Conservation (phyloP, 176 grass and related monocot species). For the Panicum miliaceum region DNA sequence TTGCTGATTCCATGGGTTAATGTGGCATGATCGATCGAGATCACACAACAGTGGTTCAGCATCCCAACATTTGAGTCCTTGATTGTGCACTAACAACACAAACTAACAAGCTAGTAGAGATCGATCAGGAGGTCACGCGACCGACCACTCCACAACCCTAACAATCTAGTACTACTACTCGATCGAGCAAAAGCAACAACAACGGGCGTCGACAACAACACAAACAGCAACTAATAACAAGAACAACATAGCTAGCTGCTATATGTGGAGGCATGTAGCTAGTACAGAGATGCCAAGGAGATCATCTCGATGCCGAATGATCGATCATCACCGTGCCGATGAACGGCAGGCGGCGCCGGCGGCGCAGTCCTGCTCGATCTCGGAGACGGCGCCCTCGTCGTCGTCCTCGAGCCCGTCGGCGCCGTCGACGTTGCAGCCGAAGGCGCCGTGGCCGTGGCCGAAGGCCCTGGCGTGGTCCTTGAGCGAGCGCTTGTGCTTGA, state of each 20-base stretch:
- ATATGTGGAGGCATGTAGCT: background rate
- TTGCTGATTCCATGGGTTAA: conserved; percentile 26
- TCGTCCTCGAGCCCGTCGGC: conserved; percentile 63
- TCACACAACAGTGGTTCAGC: background rate
- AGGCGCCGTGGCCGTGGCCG: conserved; percentile 79
- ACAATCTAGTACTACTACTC: background rate
- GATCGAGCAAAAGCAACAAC: conserved; percentile 22
- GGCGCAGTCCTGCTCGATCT: conserved; percentile 72
- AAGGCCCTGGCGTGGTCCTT: conserved; percentile 96
- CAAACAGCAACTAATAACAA: conserved; percentile 2
- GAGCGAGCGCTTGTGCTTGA: conserved; percentile 99
- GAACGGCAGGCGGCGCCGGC: background rate
- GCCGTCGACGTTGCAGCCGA: conserved; percentile 51
- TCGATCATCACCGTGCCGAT: conserved; percentile 48
- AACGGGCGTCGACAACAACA: background rate
- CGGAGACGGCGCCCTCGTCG: conserved; percentile 77
- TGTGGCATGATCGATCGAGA: conserved; percentile 36
- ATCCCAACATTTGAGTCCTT: background rate
- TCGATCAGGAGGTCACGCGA: background rate
- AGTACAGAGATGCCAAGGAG: background rate
- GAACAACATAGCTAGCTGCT: conserved; percentile 13
- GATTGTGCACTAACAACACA: background rate
- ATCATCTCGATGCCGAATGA: too few species aligned
- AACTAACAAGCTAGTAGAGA: background rate
- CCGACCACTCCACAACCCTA: conserved; percentile 29